Evolutionary conservation across 768 basidiomycete genomes (phyloP), one percentile per base, ranked within the genome.

Genomic region (Ramaria sp.): DNA sequence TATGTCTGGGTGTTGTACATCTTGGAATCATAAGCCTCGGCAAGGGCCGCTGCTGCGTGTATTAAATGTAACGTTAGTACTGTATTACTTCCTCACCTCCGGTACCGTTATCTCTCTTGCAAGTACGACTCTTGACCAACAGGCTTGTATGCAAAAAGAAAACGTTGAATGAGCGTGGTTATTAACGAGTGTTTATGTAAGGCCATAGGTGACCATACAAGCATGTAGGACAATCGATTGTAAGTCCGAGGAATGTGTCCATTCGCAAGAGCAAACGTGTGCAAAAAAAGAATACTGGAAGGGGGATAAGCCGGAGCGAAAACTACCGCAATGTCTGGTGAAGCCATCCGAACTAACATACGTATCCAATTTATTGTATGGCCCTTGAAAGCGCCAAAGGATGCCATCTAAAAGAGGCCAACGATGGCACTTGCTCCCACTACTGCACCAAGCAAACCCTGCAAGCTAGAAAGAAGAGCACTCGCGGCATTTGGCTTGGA

Each of bases 1-100:
- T 73, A 1, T 57, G 71, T 33, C 66, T 81, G 15, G 73, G 70
- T 0, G 22, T 69, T 22, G 54, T 73, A n/a, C 79, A 81, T 63
- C 30, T 75, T 5, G 68, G 54, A 34, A 55, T 65, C 41, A 54
- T 74, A 30, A 37, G 59, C 10, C 47, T 55, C 54, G 54, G 43
- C 11, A 41, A 33, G 42, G 34, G 13, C 47, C 5, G 54, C 20
- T 55, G 53, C 41, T 59, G 59, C 41, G 39, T 59, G 20, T 47
- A 41, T 34, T 59, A n/a, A 46, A 6, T 19, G 15, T 27, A 49
- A 10, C 6, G 12, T 49, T 30, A 27, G 24, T 30, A 49, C 9
- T 49, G 48, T 49, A 49, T 30, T 17, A 46, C 17, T 2, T 27
- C 6, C 7, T 46, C 45, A 2, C 19, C 19, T 2, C n/a, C 4